Conservation (phyloP, 2,329 filamentous ascomycete species). For the Fusarium oxysporum region DNA sequence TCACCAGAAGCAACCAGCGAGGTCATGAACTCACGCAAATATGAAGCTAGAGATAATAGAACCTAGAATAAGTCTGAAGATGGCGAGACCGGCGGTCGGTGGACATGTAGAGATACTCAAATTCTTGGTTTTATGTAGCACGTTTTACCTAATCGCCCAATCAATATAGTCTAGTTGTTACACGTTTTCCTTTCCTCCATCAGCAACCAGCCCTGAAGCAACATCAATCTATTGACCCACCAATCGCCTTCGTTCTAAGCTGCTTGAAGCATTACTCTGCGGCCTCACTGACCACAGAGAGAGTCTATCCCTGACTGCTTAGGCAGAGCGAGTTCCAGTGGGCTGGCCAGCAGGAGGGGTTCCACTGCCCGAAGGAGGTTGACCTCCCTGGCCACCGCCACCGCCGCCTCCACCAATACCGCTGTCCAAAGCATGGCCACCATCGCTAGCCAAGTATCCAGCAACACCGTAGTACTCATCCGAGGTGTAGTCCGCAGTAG, state of each 20-base stretch:
- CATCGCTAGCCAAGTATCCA: conserved; percentile 1
- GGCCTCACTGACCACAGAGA: accelerated
- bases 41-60: no score
- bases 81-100: no score
- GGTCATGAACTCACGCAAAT: no score
- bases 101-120: background rate
- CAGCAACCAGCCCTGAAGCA: background rate
- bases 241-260: accelerated
- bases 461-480: conserved; percentile 10
- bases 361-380: background rate
- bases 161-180: background rate
- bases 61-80: no score
- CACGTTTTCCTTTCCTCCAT: background rate
- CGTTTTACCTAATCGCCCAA: background rate
- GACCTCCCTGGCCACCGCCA: background rate
- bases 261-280: accelerated
- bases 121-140: background rate
- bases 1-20: no score
- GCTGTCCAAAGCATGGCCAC: conserved; percentile 5
- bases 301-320: accelerated
- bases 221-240: accelerated
- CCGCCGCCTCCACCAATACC: conserved; percentile 8
- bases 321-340: background rate
- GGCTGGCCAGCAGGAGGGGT: conserved; percentile 3
- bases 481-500: background rate